Conservation (phyloP, 2,329 filamentous ascomycete genomes). For the Cercospora sp. region DNA sequence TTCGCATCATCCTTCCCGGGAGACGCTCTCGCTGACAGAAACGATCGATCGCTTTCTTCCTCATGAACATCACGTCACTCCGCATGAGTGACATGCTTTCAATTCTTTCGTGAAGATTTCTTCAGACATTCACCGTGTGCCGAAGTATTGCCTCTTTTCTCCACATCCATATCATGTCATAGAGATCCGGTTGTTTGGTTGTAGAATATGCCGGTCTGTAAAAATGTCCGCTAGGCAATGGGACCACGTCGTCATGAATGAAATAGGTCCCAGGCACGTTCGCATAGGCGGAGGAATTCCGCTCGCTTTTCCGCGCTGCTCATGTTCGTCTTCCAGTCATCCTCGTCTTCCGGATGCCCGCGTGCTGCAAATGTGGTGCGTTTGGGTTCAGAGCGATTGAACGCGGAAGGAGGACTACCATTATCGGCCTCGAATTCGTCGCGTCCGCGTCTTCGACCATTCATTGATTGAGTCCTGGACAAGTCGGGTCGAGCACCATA, state of each 20-base stretch:
- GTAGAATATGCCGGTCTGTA: background rate
- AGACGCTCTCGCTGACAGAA: conserved; percentile 3
- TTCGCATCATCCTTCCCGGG: background rate
- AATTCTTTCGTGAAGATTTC: background rate
- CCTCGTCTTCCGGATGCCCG: conserved; percentile 29
- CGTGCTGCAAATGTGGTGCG: conserved; percentile 41
- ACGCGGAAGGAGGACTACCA: conserved; percentile 69
- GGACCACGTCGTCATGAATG: conserved; percentile 68
- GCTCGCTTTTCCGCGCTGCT: conserved; percentile 84
- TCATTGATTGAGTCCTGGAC: conserved; percentile 51
- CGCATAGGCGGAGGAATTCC: conserved; percentile 83
- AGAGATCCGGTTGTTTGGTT: background rate
- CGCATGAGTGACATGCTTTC: background rate
- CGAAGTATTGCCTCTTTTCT: background rate
- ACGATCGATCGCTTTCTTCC: background rate
- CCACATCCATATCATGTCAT: background rate
- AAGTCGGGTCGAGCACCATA: conserved; percentile 41
- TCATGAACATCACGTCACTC: background rate
- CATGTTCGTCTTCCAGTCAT: conserved; percentile 72
- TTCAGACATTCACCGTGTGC: background rate
- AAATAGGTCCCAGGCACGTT: conserved; percentile 93
- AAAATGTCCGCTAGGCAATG: background rate
- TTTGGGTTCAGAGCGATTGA: conserved; percentile 64
- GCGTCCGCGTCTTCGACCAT: conserved; percentile 71
- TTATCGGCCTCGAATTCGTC: conserved; percentile 91